phyloP scores from a whole-genome alignment of 257 asterid genomes.

The Echites panduratus region DNA sequence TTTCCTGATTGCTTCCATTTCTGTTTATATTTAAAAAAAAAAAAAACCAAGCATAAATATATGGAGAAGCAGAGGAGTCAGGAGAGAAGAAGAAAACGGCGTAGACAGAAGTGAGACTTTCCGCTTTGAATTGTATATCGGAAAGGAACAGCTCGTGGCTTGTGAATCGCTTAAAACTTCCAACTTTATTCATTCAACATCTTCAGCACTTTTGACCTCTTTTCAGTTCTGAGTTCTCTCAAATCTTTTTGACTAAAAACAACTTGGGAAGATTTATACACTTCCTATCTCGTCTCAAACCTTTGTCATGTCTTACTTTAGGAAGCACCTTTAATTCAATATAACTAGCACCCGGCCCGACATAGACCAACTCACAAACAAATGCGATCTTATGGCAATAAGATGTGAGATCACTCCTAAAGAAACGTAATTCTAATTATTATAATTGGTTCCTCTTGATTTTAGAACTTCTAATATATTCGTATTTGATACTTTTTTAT shows the following conservation, averaged over 20 bases:
- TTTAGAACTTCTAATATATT: no score
- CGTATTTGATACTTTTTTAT: no score
- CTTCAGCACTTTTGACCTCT: not conserved
- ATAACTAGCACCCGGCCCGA: no score
- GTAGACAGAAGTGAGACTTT: not conserved
- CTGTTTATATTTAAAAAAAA: not conserved
- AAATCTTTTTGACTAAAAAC: not conserved
- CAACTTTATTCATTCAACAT: not conserved
- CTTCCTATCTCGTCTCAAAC: no score
- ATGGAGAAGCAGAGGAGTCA: not conserved
- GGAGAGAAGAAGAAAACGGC: not conserved
- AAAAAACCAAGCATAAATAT: slow-evolving; percentile 5
- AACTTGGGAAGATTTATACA: no score
- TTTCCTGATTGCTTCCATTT: slow-evolving; percentile 66
- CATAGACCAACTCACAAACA: no score
- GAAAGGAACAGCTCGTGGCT: slow-evolving; percentile 2
- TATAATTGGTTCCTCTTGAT: no score
- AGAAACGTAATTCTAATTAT: no score
- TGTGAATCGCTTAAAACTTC: not conserved
- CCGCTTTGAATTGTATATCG: not conserved
- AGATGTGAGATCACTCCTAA: no score
- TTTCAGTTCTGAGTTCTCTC: not conserved
- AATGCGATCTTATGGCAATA: no score
- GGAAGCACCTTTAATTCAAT: no score
- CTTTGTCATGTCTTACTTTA: no score